A percentile compares a stretch with the other conserved stretches of the same genome.
phyloP scores from a whole-genome alignment of 306 rosid genomes.

The Hylodesmum podocarpum region DNA sequence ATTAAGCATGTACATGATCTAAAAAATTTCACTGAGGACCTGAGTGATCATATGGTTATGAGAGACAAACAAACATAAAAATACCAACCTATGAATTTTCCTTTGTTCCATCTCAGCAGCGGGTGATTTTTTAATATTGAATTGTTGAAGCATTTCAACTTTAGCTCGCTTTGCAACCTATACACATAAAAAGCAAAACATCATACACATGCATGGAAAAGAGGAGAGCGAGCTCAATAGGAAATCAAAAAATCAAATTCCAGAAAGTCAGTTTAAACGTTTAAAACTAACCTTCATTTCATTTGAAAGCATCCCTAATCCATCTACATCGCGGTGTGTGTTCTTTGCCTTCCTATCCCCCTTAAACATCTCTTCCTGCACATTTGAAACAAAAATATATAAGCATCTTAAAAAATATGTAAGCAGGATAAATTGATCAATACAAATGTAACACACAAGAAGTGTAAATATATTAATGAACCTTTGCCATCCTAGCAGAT shows the following conservation, averaged over 20 bases:
- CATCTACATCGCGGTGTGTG: conserved; percentile 39
- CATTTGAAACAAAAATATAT: conserved; percentile 23
- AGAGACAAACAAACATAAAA: not conserved
- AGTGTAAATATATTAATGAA: conserved; percentile 27
- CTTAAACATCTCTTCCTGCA: conserved; percentile 57
- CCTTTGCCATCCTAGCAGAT: conserved; percentile 47
- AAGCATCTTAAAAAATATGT: conserved; percentile 20
- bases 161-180: conserved; percentile 62
- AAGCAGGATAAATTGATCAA: not conserved
- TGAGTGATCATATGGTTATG: not conserved
- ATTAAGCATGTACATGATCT: not conserved
- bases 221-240: not conserved
- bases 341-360: conserved; percentile 52
- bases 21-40: not conserved
- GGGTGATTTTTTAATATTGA: conserved; percentile 40
- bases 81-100: conserved; percentile 61
- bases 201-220: conserved; percentile 5
- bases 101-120: conserved; percentile 47
- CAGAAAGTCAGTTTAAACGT: conserved; percentile 14
- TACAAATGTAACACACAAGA: not conserved
- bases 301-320: conserved; percentile 55
- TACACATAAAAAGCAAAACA: conserved; percentile 30
- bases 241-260: conserved; percentile 21
- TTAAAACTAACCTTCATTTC: conserved; percentile 64
- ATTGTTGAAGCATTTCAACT: conserved; percentile 50